Conservation (phyloP, 352 stramenopile species). For the Phytophthora sojae region DNA sequence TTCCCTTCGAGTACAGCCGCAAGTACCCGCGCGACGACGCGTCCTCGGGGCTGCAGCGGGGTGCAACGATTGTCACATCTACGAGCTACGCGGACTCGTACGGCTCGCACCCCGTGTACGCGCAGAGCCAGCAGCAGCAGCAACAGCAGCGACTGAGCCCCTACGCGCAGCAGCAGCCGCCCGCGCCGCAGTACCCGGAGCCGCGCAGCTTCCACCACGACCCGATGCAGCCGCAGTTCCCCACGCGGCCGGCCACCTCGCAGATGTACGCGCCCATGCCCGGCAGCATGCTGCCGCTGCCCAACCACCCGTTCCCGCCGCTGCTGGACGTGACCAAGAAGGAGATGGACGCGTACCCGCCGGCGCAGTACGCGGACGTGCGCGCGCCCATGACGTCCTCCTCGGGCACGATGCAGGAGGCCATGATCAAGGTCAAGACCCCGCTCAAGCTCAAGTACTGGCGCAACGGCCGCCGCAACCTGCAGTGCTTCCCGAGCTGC, state of each 20-base stretch:
- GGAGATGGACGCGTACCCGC: slow-evolving; percentile 42
- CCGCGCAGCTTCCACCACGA: slow-evolving; percentile 37
- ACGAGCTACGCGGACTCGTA: slow-evolving; percentile 51
- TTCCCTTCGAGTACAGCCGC: slow-evolving; percentile 82
- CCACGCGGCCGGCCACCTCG: slow-evolving; percentile 17
- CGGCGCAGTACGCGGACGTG: slow-evolving; percentile 25
- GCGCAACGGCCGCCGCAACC: slow-evolving; percentile 90
- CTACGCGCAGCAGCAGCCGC: slow-evolving; percentile 19
- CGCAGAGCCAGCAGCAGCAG: neutral
- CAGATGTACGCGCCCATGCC: slow-evolving; percentile 45
- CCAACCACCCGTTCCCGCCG: slow-evolving; percentile 66
- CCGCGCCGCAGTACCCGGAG: slow-evolving; percentile 27
- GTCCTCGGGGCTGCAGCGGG: slow-evolving; percentile 1
- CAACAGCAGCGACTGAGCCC: slow-evolving; percentile 26
- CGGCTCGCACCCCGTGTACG: slow-evolving; percentile 37
- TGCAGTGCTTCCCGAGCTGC: slow-evolving; percentile 91
- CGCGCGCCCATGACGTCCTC: slow-evolving; percentile 16
- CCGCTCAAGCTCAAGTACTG: slow-evolving; percentile 90
- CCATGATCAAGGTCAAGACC: slow-evolving; percentile 91
- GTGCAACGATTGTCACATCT: slow-evolving; percentile 13
- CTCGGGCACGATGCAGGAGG: slow-evolving; percentile 62
- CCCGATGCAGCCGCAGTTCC: slow-evolving; percentile 48
- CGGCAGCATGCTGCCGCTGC: slow-evolving; percentile 27
- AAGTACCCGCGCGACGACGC: slow-evolving; percentile 43
- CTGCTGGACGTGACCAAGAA: slow-evolving; percentile 61